Evolutionary conservation across 2,329 filamentous ascomycete species (phyloP).

Genomic region (Colletotrichum magnum): DNA sequence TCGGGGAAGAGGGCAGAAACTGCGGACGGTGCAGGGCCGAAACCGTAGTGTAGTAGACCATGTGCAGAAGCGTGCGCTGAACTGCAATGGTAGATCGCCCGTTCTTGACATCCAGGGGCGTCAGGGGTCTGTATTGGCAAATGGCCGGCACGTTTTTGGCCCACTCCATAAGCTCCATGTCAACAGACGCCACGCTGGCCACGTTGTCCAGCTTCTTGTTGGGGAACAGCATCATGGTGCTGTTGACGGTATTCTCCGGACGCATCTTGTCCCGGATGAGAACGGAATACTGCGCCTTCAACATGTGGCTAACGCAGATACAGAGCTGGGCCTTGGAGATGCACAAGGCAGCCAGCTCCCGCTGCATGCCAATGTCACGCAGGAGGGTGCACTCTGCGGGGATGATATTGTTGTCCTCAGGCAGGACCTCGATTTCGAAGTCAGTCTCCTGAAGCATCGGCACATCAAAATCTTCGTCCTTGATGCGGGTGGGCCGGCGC

Average conservation of each 20-base stretch:
- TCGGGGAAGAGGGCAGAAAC: constrained; percentile 82
- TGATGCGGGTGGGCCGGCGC: constrained; percentile 92
- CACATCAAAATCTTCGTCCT: constrained; percentile 93
- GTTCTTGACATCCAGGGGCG: constrained; percentile 68
- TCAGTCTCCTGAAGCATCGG: constrained; percentile 89
- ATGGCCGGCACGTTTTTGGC: constrained; percentile 77
- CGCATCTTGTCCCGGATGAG: constrained; percentile 86
- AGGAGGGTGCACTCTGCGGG: constrained; percentile 79
- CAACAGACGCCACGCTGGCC: constrained; percentile 83
- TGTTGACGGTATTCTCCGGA: constrained; percentile 81
- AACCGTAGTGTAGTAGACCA: constrained; percentile 93
- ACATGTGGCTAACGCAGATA: constrained; percentile 88
- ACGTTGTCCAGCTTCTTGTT: constrained; percentile 89
- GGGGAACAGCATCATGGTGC: constrained; percentile 90
- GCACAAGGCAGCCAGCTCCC: constrained; percentile 87
- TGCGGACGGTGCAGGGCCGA: constrained; percentile 93
- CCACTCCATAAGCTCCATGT: constrained; percentile 85
- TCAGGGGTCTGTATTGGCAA: constrained; percentile 76
- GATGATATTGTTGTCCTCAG: constrained; percentile 78
- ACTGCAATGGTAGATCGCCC: constrained; percentile 74
- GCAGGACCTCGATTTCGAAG: constrained; percentile 82
- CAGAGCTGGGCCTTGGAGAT: constrained; percentile 93
- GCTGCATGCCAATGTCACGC: constrained; percentile 80
- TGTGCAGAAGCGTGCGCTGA: constrained; percentile 89
- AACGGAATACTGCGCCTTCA: constrained; percentile 93